phyloP scores from a whole-genome alignment of 306 rosid genomes.

The Trifolium repens region DNA sequence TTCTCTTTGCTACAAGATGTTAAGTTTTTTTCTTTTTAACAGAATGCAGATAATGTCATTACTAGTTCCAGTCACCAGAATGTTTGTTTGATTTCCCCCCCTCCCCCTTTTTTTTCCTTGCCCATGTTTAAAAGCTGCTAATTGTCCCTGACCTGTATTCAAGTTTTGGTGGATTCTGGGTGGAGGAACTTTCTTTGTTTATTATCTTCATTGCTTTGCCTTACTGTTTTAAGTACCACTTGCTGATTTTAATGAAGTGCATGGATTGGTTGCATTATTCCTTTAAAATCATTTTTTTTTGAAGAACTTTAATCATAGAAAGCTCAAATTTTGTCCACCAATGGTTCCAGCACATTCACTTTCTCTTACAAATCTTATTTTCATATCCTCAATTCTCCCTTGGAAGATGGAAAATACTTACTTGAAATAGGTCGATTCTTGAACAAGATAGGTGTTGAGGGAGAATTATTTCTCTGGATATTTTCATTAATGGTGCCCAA shows the following conservation, averaged over 20 bases:
- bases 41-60: background rate
- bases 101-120: background rate
- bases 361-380: background rate
- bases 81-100: constrained; percentile 1
- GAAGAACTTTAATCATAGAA: background rate
- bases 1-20: background rate
- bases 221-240: background rate
- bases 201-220: constrained; percentile 10
- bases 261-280: background rate
- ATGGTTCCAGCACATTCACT: background rate
- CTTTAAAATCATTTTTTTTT: constrained; percentile 4
- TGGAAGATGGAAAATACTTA: background rate
- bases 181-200: constrained; percentile 26
- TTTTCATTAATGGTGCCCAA: background rate
- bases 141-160: constrained; percentile 9
- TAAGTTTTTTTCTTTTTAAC: background rate
- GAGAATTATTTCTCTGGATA: constrained; percentile 18
- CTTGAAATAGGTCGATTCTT: background rate
- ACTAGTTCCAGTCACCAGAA: background rate
- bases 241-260: constrained; percentile 15
- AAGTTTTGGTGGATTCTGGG: constrained; percentile 20
- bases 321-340: background rate
- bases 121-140: constrained; percentile 2
- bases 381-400: background rate
- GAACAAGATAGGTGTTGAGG: constrained; percentile 29